Base-by-base conservation (phyloP, 306 rosid species). In the Biancaea sappan region DNA sequence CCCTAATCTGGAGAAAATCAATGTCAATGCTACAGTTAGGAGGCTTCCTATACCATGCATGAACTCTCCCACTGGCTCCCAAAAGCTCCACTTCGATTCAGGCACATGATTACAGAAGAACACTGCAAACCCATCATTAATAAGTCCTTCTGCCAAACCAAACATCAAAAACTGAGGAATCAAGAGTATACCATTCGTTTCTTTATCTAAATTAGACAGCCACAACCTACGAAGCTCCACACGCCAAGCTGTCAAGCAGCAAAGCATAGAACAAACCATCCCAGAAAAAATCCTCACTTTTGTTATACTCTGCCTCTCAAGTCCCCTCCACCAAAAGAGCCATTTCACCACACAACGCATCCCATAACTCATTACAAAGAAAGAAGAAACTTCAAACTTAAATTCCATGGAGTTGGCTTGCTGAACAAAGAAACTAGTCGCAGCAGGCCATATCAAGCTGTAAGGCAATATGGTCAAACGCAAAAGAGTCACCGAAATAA, bases 271-370 rank as follows among this genome's bases (percentile, higher is more conserved):
- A 63, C 52, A 50, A 24, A 51, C 0, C 51, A 74, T 32, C 4
- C 78, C 78, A 14, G 28, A 11, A 22, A 35, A 48, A 21, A 62
- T 16, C 63, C 63, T 73, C 19, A 4, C 43, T 25, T 37, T 40
- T 38, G 56, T 41, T 1, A 2, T 58, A n/a, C 6, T n/a, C 6
- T 16, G 32, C 0, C 11, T 2, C 4, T 2, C 1, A 4, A 34
- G 3, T 25, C 14, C 16, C 6, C 1, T 8, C 32, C 15, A 10
- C 60, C 60, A 53, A 60, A 34, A 15, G 14, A 34, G 12, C 18
- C 10, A 10, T 37, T 13, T 0, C 1, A 18, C 29, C 5, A 62
- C 1, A 12, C 1, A 11, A 16, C 48, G 3, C 6, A 12, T 3
- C 1, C 1, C 0, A 2, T 1, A 24, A 9, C 19, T 13, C 69